Evolutionary conservation across 768 basidiomycete genomes (phyloP), one percentile per base, ranked within the genome.

Genomic region (Hericium alpestre): DNA sequence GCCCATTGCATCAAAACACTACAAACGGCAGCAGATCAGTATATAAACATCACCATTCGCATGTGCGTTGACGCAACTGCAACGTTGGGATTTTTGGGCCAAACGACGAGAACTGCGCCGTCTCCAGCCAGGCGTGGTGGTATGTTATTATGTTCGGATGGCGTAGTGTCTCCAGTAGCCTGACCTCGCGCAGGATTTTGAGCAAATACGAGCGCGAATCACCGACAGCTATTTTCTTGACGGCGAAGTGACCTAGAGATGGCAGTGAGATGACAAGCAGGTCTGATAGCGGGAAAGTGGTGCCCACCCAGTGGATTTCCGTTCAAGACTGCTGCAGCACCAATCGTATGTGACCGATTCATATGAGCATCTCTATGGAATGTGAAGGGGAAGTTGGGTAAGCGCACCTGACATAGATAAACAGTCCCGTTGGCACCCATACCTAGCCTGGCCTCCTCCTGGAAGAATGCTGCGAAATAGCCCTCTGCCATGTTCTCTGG

Each of bases 381-480:
- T 10, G 43, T 4, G 20, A n/a, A 46, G 16, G 20, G 25, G 27
- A n/a, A 41, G 16, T 20, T 27, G 37, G 16, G 51, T 23, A 20
- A 41, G 25, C 77, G 18, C 58, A 90, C 90, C 77, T 90, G 88
- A 64, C 91, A 94, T 3, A 95, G 74, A 66, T 77, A 96, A 1
- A 98, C 94, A 23, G 78, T 87, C 1, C 95, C 94, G 64, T 93
- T 92, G 0, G 93, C 93, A 46, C 94, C 94, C 90, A 96, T 94
- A 0, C 94, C 94, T 6, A 98, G 75, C 58, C 85, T 80, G 59
- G 79, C 83, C 62, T 94, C 91, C 65, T 96, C 93, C 57, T 85
- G 81, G 66, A 98, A 98, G 74, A 95, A 98, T 0, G 90, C 79
- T 62, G 86, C 81, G 72, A 94, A 95, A 67, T 97, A 97, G 0